phyloP scores from a whole-genome alignment of 1,284 basidiomycete genomes.

The Termitomyces sp. region DNA sequence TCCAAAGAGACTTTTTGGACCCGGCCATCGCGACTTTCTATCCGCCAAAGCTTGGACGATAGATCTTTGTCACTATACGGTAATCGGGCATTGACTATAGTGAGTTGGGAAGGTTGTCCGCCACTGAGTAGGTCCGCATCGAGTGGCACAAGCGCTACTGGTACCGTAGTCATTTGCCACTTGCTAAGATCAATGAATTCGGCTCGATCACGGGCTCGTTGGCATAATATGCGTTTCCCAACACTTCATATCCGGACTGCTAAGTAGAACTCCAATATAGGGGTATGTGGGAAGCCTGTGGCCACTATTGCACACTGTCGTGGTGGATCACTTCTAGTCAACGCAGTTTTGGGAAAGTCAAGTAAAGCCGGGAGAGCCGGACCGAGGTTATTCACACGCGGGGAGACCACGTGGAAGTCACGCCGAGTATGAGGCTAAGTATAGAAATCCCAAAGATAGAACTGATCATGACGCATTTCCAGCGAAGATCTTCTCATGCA shows the following conservation, averaged over 20 bases:
- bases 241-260: background rate
- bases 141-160: background rate
- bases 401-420: background rate
- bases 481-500: too few relatives aligned
- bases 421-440: background rate
- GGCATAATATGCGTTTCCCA: background rate
- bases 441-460: background rate
- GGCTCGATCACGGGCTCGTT: background rate
- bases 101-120: constrained; percentile 6
- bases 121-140: constrained; percentile 2
- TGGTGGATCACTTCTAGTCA: background rate
- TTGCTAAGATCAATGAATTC: background rate
- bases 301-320: background rate
- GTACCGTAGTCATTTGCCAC: background rate
- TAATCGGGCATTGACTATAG: constrained; percentile 32
- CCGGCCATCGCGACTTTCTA: constrained; percentile 29
- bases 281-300: background rate
- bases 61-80: constrained; percentile 23
- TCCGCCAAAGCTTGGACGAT: constrained; percentile 28
- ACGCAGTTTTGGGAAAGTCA: background rate
- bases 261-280: background rate
- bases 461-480: too few relatives aligned
- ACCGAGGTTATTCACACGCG: background rate
- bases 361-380: background rate
- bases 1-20: constrained; percentile 23